Base-by-base conservation (phyloP, 805 yeast genomes). In the Starmerella ratchasimensis region DNA sequence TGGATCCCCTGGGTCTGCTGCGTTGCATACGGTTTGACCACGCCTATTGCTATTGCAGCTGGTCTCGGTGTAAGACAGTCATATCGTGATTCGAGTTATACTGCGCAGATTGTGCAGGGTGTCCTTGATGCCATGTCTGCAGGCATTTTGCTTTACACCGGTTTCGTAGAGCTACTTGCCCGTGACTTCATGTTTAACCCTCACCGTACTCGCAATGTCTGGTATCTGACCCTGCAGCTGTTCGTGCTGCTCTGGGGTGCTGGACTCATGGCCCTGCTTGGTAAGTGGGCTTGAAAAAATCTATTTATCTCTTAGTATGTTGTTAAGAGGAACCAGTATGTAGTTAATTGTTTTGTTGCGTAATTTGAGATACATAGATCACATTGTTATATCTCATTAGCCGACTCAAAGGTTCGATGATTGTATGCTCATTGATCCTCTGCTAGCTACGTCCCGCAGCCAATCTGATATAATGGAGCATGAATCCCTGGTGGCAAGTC, bases 131-230 rank as follows among this genome's bases (percentile, higher is more conserved):
- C 82, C 1, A 65, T 78, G 38, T 76, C 84, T 17, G 70, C 83
- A 2, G 88, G 88, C 28, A 69, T 79, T 41, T 62, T 79, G 47
- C 58, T 79, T 28, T 79, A 78, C 58, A 74, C 82, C 31, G 80
- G 83, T 33, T 56, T 78, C 39, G 83, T 79, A 21, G 88, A 79
- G 58, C 64, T 79, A 41, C 60, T 79, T 64, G 88, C 84, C 3
- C 73, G 76, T 43, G 88, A 79, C 53, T 78, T 75, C 48, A 59
- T 78, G 36, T 72, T 64, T 50, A 62, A 62, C 47, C 67, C 45
- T 22, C 45, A 56, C 35, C 48, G 63, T 34, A 52, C 61, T 23
- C 65, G 65, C 51, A 67, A 68, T 34, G 42, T 60, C 27, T 54
- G 54, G 35, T 65, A 68, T 23, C 54, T 69, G 39, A 51, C 53